A percentile compares a stretch with the other conserved stretches of the same genome.
phyloP scores from a whole-genome alignment of 108 stramenopile genomes.

The Conticribra guillardii region DNA sequence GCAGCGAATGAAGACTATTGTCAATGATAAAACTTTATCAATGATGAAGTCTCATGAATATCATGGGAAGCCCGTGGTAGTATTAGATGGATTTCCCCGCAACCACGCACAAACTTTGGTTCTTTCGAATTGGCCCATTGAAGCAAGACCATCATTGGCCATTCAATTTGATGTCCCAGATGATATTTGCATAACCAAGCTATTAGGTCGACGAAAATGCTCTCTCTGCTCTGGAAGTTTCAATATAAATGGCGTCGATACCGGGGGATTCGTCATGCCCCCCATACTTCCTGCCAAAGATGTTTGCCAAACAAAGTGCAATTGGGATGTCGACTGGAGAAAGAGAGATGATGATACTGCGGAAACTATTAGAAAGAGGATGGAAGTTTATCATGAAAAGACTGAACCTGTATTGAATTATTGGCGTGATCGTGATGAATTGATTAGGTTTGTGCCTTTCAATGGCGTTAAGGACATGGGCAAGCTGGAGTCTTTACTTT shows the following conservation, averaged over 20 bases:
- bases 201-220: constrained; percentile 76
- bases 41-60: not conserved
- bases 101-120: constrained; percentile 59
- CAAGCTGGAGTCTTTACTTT: constrained; percentile 9
- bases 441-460: constrained; percentile 63
- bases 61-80: not conserved
- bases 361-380: constrained; percentile 55
- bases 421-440: constrained; percentile 42
- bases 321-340: constrained; percentile 52
- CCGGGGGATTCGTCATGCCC: constrained; percentile 67
- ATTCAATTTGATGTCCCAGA: constrained; percentile 78
- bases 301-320: constrained; percentile 38
- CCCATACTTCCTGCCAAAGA: constrained; percentile 55
- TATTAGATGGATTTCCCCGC: constrained; percentile 87
- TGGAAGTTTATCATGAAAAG: constrained; percentile 60
- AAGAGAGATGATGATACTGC: constrained; percentile 71
- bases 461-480: constrained; percentile 68
- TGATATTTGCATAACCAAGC: constrained; percentile 68
- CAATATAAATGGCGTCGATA: constrained; percentile 67
- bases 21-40: constrained; percentile 3
- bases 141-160: constrained; percentile 45
- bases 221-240: constrained; percentile 57
- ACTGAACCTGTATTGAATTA: constrained; percentile 68
- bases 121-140: constrained; percentile 59
- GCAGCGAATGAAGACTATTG: constrained; percentile 36